A percentile compares a stretch with the other conserved stretches of the same genome.
Conservation (phyloP, 1,139 yeast genomes). For the Pneumocystis carinii region DNA sequence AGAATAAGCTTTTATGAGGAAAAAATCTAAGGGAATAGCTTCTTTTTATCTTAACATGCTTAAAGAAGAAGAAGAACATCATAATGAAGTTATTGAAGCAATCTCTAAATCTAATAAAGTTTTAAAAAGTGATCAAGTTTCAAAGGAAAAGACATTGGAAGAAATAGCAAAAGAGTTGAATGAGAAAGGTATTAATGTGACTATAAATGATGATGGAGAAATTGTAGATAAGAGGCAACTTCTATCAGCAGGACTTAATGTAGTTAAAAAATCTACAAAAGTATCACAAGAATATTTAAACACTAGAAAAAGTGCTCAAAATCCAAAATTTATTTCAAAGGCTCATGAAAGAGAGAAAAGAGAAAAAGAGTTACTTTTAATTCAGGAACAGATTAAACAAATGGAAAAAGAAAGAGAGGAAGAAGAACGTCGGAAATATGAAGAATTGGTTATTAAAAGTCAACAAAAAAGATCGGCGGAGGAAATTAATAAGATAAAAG, state of each 20-base stretch:
- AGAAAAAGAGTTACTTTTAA: not conserved
- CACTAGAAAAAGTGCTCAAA: not conserved
- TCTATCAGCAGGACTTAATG: conserved; percentile 21
- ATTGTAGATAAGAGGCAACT: conserved; percentile 21
- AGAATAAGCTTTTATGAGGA: not conserved
- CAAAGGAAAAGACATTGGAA: conserved; percentile 5
- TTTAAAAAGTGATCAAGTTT: conserved; percentile 10
- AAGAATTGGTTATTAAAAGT: not conserved
- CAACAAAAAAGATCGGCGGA: not conserved
- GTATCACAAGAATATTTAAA: not conserved
- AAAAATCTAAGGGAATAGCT: conserved; percentile 9
- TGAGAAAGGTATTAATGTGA: conserved; percentile 15
- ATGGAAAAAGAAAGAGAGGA: conserved; percentile 5
- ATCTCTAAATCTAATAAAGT: not conserved
- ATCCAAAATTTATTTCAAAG: not conserved
- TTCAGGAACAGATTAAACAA: not conserved
- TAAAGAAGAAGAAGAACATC: conserved; percentile 16
- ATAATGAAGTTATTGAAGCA: conserved; percentile 17
- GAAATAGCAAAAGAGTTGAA: conserved; percentile 16
- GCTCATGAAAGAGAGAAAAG: not conserved
- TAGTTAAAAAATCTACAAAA: conserved; percentile 7
- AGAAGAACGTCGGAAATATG: conserved; percentile 16
- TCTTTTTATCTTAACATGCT: conserved; percentile 19
- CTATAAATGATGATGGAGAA: conserved; percentile 21
- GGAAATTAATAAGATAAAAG: not conserved